Evolutionary conservation across 1,284 basidiomycete genomes (phyloP).

Genomic region (Bondarzewia mesenterica): DNA sequence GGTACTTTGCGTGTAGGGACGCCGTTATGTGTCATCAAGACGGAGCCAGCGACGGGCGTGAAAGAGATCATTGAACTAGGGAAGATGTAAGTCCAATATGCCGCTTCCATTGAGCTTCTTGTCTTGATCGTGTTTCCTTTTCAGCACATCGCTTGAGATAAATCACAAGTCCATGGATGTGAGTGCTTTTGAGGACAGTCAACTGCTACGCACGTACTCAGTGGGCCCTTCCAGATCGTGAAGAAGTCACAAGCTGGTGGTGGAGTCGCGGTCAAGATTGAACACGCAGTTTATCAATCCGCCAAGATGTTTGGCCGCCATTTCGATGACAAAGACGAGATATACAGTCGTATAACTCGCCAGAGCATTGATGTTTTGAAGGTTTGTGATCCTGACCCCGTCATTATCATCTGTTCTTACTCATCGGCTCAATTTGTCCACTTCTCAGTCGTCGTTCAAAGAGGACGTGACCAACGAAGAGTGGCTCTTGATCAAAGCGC

Average conservation of each 20-base stretch:
- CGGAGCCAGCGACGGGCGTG: conserved; percentile 80
- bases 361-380: conserved; percentile 94
- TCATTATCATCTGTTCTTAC: background rate
- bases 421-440: background rate
- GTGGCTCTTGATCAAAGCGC: conserved; percentile 88
- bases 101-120: background rate
- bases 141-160: conserved; percentile 88
- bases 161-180: conserved; percentile 83
- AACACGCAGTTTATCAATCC: conserved; percentile 93
- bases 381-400: conserved; percentile 23
- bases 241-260: conserved; percentile 92
- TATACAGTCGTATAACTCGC: conserved; percentile 86
- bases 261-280: conserved; percentile 98
- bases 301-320: conserved; percentile 92
- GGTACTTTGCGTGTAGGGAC: conserved; percentile 92
- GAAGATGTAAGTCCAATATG: conserved; percentile 68
- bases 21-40: conserved; percentile 90
- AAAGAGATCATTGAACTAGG: conserved; percentile 89
- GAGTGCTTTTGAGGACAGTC: conserved; percentile 18
- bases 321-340: conserved; percentile 95
- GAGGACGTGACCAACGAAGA: conserved; percentile 87
- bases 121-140: background rate
- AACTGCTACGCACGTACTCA: too few relatives aligned
- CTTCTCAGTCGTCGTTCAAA: conserved; percentile 72
- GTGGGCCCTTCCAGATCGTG: conserved; percentile 61